Evolutionary conservation across 805 yeast species (phyloP), one percentile per base, ranked within the genome.

Genomic region (Metschnikowia amazonensis): DNA sequence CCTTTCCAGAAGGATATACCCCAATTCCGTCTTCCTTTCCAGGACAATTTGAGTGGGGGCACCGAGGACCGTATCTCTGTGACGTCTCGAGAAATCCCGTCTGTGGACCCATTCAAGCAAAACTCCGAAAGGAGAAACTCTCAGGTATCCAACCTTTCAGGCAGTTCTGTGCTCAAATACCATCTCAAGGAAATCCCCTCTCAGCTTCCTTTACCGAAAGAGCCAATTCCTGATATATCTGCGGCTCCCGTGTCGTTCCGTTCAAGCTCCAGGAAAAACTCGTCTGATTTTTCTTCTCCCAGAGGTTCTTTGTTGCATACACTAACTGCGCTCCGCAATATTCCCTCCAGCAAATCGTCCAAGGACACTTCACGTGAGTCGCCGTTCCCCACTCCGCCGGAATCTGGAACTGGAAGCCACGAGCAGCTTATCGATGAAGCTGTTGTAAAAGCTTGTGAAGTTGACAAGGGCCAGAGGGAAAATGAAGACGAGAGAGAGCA

Each of bases 1-100:
- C 57, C 60, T 24, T 56, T 56, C 16, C 60, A 65, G n/a, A 58
- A 66, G 24, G 77, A 70, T 5, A 66, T 73, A 1, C 86, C 85
- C 2, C 75, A 67, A 39, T 85, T 85, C 59, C 72, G 94, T 57
- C 68, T 80, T 13, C 92, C 92, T 0, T 85, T 84, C 58, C 88
- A 82, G 58, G 86, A 82, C 1, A 45, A 44, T 11, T 30, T 31
- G 21, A 36, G 50, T 2, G 23, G 43, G 5, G 20, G 45, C 6
- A 31, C 47, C n/a, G 34, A 46, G 10, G 42, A 39, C 27, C 29
- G 28, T 5, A 21, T 7, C 14, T 31, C 42, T 30, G 35, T 39
- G 14, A 20, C 28, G 20, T 43, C 49, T 25, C 41, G 38, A 13
- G 57, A 53, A 3, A 41, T 32, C 18, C 52, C 58, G 8, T 50